These are phyloP conservation scores for Chloromonas sp. DNA, from an alignment of 163 green algal species.

Conservation along the genomic window DNA sequence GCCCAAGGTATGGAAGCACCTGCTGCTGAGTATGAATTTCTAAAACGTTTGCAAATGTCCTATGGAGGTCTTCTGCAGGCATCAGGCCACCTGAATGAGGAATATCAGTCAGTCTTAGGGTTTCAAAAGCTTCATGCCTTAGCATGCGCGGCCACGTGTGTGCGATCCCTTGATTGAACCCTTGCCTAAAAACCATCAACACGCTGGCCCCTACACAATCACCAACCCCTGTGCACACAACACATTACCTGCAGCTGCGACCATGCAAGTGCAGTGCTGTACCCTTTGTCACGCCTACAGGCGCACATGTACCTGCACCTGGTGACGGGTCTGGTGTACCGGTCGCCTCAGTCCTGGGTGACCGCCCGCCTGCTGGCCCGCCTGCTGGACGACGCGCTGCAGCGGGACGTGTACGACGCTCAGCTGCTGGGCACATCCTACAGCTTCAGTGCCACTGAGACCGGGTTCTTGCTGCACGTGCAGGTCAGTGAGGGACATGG, in stretches of 20 bases:
- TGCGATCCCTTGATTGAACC: too few species aligned
- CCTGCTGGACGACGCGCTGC: constrained; percentile 36
- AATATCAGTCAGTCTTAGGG: too few species aligned
- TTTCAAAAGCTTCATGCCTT: too few species aligned
- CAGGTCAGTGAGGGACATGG: not conserved
- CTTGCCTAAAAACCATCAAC: too few species aligned
- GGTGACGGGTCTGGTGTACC: constrained; percentile 30
- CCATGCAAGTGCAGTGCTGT: not conserved
- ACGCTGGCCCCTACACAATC: too few species aligned
- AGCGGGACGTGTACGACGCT: constrained; percentile 37
- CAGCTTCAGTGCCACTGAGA: constrained; percentile 6
- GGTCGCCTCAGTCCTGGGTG: constrained; percentile 19
- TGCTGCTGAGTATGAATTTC: too few species aligned
- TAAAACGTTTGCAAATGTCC: too few species aligned
- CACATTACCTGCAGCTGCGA: not conserved
- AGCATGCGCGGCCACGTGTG: too few species aligned
- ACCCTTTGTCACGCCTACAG: constrained; percentile 6
- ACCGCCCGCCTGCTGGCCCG: constrained; percentile 29
- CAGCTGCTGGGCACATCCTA: constrained; percentile 29
- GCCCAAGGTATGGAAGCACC: too few species aligned
- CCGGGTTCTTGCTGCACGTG: constrained; percentile 11
- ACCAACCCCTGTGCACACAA: too few species aligned
- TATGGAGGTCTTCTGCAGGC: too few species aligned
- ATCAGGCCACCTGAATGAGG: too few species aligned
- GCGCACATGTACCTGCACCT: constrained; percentile 33